Percentiles rank a stretch among this genome's conserved stretches.
Conservation (phyloP, 176 grass and related monocot genomes). For the Triticum turgidum region DNA sequence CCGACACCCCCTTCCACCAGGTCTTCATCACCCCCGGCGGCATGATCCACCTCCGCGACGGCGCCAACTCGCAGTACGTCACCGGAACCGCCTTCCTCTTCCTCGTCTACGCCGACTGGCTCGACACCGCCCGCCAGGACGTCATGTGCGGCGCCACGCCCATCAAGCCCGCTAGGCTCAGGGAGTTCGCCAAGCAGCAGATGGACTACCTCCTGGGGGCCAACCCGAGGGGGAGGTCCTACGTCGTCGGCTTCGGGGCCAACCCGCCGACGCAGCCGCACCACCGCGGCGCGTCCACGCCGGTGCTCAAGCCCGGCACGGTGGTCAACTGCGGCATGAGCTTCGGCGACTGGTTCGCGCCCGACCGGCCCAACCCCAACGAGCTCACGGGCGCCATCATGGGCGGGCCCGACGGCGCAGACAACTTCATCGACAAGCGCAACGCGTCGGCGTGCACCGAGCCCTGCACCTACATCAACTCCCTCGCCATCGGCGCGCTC, state of each 20-base stretch:
- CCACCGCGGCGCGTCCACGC: slow-evolving; percentile 78
- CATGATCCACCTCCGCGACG: slow-evolving; percentile 87
- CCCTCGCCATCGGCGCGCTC: slow-evolving; percentile 83
- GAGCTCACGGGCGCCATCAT: slow-evolving; percentile 92
- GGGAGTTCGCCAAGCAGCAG: slow-evolving; percentile 85
- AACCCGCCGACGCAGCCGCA: slow-evolving; percentile 74
- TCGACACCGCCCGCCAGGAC: slow-evolving; percentile 43
- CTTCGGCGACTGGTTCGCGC: slow-evolving; percentile 68
- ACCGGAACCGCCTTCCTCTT: slow-evolving; percentile 81
- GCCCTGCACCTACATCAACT: slow-evolving; percentile 90
- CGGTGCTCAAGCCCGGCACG: slow-evolving; percentile 23
- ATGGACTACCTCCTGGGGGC: slow-evolving; percentile 86
- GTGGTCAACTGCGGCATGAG: slow-evolving; percentile 71
- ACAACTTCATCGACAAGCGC: slow-evolving; percentile 72
- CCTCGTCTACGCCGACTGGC: slow-evolving; percentile 65
- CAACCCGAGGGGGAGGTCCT: slow-evolving; percentile 73
- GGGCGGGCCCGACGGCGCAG: slow-evolving; percentile 65
- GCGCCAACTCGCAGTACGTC: slow-evolving; percentile 93
- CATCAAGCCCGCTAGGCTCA: slow-evolving; percentile 44
- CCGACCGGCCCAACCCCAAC: slow-evolving; percentile 63
- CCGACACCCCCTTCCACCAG: slow-evolving; percentile 78
- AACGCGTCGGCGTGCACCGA: slow-evolving; percentile 53
- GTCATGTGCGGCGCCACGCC: slow-evolving; percentile 60
- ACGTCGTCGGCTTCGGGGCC: slow-evolving; percentile 75
- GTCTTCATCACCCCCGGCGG: slow-evolving; percentile 80